phyloP scores from a whole-genome alignment of 1,284 basidiomycete genomes.

The Porodaedalea pini region DNA sequence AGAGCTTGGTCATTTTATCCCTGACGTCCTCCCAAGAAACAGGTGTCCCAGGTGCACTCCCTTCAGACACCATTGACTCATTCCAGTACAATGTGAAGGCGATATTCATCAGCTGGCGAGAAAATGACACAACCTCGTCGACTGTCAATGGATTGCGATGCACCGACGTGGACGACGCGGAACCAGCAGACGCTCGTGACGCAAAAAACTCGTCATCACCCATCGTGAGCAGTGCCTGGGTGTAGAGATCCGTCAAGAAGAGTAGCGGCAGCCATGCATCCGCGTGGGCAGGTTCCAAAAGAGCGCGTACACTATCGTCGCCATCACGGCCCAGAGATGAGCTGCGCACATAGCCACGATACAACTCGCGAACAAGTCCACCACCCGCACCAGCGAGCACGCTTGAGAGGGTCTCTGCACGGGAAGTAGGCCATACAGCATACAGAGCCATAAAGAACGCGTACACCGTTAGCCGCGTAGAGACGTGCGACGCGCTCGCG shows the following conservation, averaged over 20 bases:
- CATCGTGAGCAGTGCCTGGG: constrained; percentile 84
- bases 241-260: constrained; percentile 81
- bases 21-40: constrained; percentile 61
- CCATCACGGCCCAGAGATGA: constrained; percentile 53
- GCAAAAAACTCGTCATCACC: constrained; percentile 97
- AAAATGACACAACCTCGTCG: constrained; percentile 77
- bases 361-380: constrained; percentile 71
- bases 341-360: constrained; percentile 62
- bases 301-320: constrained; percentile 25
- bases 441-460: constrained; percentile 52
- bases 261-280: constrained; percentile 65
- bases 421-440: constrained; percentile 54
- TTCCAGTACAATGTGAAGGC: constrained; percentile 81
- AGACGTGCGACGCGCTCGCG: constrained; percentile 32
- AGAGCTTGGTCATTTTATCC: constrained; percentile 69
- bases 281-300: constrained; percentile 43
- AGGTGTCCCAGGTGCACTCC: constrained; percentile 41
- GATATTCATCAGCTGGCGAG: constrained; percentile 70
- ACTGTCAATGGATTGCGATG: constrained; percentile 73
- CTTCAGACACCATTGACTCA: constrained; percentile 46
- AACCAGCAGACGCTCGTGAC: constrained; percentile 25
- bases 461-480: constrained; percentile 42
- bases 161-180: constrained; percentile 24
- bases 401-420: constrained; percentile 49
- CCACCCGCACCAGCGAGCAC: constrained; percentile 50